Evolutionary conservation across 352 stramenopile genomes (phyloP).

Genomic region (Globisporangium polare): DNA sequence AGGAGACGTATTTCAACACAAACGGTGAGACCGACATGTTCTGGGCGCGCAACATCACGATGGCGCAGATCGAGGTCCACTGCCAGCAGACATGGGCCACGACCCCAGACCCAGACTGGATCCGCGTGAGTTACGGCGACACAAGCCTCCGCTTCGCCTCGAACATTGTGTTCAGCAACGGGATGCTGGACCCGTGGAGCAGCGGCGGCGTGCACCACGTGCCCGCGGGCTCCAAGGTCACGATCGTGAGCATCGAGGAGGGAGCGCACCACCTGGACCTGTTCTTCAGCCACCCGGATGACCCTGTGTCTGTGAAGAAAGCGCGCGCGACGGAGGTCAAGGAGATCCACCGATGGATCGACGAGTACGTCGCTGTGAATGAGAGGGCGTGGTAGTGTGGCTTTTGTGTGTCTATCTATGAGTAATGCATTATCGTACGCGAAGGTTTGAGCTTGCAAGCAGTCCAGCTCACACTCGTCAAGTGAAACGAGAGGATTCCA

Average conservation of each 20-base stretch:
- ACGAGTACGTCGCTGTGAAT: constrained; percentile 39
- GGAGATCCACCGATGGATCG: constrained; percentile 83
- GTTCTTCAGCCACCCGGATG: constrained; percentile 88
- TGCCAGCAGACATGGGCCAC: constrained; percentile 67
- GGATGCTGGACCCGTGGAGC: constrained; percentile 92
- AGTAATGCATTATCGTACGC: neutral
- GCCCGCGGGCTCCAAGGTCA: constrained; percentile 48
- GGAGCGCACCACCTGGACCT: constrained; percentile 91
- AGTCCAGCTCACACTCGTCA: too few relatives aligned
- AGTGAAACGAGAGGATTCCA: too few relatives aligned
- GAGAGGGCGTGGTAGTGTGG: neutral
- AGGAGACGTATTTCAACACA: constrained; percentile 87
- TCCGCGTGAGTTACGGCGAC: constrained; percentile 76
- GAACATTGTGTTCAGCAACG: constrained; percentile 96
- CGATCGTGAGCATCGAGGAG: constrained; percentile 67
- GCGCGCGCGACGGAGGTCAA: constrained; percentile 76
- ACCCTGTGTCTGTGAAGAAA: constrained; percentile 72
- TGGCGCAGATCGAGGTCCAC: constrained; percentile 48
- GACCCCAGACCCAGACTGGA: constrained; percentile 69
- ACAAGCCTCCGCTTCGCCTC: constrained; percentile 52
- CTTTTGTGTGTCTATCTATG: neutral
- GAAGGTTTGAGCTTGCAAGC: neutral
- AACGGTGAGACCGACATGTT: constrained; percentile 92
- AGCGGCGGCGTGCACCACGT: constrained; percentile 77
- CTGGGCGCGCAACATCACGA: constrained; percentile 68